Conservation (phyloP, 1,284 basidiomycete genomes). For the Athelia psychrophila region DNA sequence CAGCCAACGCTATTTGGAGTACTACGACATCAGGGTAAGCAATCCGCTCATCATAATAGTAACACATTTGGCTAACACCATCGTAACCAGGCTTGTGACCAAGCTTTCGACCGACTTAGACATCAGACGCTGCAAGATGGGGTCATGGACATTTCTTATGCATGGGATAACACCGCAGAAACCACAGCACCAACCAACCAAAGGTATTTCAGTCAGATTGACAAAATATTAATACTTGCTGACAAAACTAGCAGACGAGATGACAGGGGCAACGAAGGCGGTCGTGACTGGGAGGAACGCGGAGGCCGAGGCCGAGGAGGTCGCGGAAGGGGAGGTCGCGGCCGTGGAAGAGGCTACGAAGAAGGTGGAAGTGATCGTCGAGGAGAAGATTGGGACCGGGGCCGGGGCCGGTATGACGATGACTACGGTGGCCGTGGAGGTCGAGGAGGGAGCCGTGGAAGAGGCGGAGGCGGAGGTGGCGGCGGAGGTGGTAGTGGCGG, state of each 20-base stretch:
- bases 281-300: slow-evolving; percentile 47
- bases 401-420: slow-evolving; percentile 46
- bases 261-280: slow-evolving; percentile 16
- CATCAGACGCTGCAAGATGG: slow-evolving; percentile 83
- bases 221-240: too few relatives aligned
- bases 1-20: slow-evolving; percentile 86
- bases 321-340: slow-evolving; percentile 20
- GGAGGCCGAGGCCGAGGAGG: slow-evolving; percentile 27
- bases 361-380: slow-evolving; percentile 42
- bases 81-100: slow-evolving; percentile 58
- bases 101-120: slow-evolving; percentile 79
- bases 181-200: slow-evolving; percentile 35
- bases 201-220: slow-evolving; percentile 19
- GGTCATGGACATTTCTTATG: slow-evolving; percentile 82
- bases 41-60: too few relatives aligned
- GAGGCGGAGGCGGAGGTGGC: slow-evolving; percentile 23
- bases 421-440: slow-evolving; percentile 35
- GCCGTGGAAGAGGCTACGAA: slow-evolving; percentile 1
- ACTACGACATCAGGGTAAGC: slow-evolving; percentile 80
- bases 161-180: slow-evolving; percentile 71
- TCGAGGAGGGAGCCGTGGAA: slow-evolving; percentile 30
- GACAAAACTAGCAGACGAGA: slow-evolving; percentile 13
- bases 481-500: slow-evolving; percentile 31
- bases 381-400: slow-evolving; percentile 40
- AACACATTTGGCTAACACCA: slow-evolving; percentile 2